These are phyloP conservation scores for Neonectria punicea DNA, from an alignment of 2,329 filamentous ascomycete species.

Conservation along the genomic window DNA sequence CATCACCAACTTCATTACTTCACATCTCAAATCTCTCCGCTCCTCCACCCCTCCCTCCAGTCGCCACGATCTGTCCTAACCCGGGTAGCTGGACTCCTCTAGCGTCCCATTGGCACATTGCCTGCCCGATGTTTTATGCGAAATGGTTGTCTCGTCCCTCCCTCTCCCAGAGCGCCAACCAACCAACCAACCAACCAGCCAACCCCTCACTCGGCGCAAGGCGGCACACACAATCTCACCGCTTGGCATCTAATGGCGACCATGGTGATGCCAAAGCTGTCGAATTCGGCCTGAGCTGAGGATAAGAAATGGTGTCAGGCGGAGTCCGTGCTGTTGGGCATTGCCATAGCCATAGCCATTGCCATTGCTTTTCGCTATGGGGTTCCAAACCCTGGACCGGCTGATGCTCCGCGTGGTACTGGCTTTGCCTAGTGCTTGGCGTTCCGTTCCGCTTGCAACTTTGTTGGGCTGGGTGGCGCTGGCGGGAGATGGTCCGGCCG, in stretches of 20 bases:
- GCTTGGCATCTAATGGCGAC: not conserved
- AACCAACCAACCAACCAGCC: not conserved
- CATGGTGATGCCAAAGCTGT: not conserved
- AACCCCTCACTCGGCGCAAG: not conserved
- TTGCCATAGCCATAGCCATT: too few relatives aligned
- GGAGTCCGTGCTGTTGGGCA: not conserved
- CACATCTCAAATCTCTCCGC: not conserved
- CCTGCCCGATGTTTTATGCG: not conserved
- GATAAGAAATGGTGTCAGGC: not conserved
- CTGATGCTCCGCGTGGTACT: not conserved
- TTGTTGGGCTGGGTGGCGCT: not conserved
- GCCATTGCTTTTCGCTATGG: not conserved
- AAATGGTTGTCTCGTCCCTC: not conserved
- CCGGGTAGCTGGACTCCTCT: slow-evolving; percentile 15
- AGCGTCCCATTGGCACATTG: slow-evolving; percentile 1
- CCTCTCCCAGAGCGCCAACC: not conserved
- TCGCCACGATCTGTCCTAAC: slow-evolving; percentile 6
- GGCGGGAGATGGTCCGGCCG: slow-evolving; percentile 1
- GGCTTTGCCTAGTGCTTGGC: not conserved
- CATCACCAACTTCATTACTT: not conserved
- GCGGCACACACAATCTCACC: not conserved
- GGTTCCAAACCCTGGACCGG: slow-evolving; percentile 1
- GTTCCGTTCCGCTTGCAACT: not conserved
- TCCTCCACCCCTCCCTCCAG: not conserved
- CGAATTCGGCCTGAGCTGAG: not conserved